These are phyloP conservation scores for Metarhizium humberi DNA, from an alignment of 2,329 filamentous ascomycete species.

Conservation along the genomic window DNA sequence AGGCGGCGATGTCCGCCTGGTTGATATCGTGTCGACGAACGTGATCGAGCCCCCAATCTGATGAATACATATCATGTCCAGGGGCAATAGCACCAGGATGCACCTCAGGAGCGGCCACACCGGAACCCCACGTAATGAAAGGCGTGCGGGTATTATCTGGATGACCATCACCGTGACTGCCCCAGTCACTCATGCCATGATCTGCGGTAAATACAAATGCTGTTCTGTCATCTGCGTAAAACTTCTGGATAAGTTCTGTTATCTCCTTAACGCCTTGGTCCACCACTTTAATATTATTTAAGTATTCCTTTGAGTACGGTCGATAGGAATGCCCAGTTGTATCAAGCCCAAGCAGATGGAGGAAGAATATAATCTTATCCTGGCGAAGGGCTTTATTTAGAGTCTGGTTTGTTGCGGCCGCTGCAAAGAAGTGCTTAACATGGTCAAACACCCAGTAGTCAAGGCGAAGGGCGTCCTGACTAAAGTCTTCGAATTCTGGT, in stretches of 20 bases:
- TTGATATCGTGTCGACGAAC: conserved; percentile 82
- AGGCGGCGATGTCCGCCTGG: conserved; percentile 86
- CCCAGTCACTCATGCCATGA: conserved; percentile 98
- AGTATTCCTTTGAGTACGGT: conserved; percentile 91
- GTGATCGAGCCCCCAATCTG: conserved; percentile 76
- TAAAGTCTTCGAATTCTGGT: conserved; percentile 84
- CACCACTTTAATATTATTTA: conserved; percentile 89
- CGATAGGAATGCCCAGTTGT: conserved; percentile 79
- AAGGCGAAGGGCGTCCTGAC: conserved; percentile 66
- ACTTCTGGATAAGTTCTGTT: conserved; percentile 69
- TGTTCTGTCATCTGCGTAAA: conserved; percentile 77
- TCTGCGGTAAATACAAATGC: conserved; percentile 96
- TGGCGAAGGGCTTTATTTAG: conserved; percentile 63
- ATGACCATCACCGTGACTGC: conserved; percentile 96
- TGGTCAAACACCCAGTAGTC: conserved; percentile 95
- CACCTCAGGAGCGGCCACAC: conserved; percentile 65
- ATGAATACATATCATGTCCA: conserved; percentile 86
- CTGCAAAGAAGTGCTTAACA: conserved; percentile 76
- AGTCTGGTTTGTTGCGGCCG: conserved; percentile 68
- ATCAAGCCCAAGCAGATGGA: conserved; percentile 87
- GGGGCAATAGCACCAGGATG: conserved; percentile 48
- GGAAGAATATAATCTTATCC: conserved; percentile 88
- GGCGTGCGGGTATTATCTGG: conserved; percentile 95
- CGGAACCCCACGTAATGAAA: conserved; percentile 86
- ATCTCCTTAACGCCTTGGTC: conserved; percentile 85